Conservation (phyloP, 2,329 filamentous ascomycete genomes). For the Phoma sp. region DNA sequence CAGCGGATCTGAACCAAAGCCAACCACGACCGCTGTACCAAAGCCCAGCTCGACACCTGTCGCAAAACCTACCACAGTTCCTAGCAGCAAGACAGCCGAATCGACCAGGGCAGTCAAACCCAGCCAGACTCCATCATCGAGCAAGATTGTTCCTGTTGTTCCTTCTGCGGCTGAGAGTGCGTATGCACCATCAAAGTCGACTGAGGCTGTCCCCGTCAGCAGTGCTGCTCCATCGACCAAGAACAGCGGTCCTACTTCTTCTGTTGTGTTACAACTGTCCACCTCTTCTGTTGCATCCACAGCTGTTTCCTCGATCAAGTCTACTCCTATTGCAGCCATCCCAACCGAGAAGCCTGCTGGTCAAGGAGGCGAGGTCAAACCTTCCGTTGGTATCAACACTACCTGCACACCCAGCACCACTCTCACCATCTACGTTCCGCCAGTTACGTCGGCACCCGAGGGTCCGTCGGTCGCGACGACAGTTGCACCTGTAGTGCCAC, state of each 20-base stretch:
- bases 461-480: slow-evolving; percentile 11
- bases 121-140: slow-evolving; percentile 5
- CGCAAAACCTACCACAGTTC: slow-evolving; percentile 5
- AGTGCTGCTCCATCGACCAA: slow-evolving; percentile 14
- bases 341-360: slow-evolving; percentile 22
- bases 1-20: slow-evolving; percentile 25
- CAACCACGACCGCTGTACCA: slow-evolving; percentile 21
- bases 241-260: slow-evolving; percentile 1
- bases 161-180: slow-evolving; percentile 12
- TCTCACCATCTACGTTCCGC: slow-evolving; percentile 34
- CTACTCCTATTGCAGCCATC: slow-evolving; percentile 3
- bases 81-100: slow-evolving; percentile 6
- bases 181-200: slow-evolving; percentile 12
- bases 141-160: slow-evolving; percentile 1
- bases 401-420: slow-evolving; percentile 35
- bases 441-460: slow-evolving; percentile 14
- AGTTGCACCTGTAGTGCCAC: slow-evolving; percentile 15
- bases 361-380: slow-evolving; percentile 17
- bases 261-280: slow-evolving; percentile 2
- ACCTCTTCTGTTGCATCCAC: slow-evolving; percentile 9
- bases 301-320: slow-evolving; percentile 2
- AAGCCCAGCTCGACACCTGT: slow-evolving; percentile 26
- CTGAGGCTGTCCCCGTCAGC: slow-evolving; percentile 9
- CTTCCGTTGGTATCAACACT: slow-evolving; percentile 13
- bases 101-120: slow-evolving; percentile 14